Evolutionary conservation across 371 early-diverging fungal genomes (phyloP).

Genomic region (Blastocladiella emersonii): DNA sequence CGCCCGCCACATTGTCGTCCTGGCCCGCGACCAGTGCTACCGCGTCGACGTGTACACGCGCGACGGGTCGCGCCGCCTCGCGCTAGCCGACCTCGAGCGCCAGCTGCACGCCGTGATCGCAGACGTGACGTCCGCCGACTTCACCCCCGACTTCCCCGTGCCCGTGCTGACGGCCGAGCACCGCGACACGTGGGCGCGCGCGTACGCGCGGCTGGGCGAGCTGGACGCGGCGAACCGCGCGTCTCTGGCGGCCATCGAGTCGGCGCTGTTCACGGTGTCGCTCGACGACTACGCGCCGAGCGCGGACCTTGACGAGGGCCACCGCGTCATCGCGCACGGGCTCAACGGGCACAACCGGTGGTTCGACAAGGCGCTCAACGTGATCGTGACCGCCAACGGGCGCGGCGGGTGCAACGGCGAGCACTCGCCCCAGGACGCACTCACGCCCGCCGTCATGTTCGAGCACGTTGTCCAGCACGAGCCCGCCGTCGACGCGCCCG

Average conservation of each 20-base stretch:
- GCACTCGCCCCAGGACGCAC: constrained; percentile 70
- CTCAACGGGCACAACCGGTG: constrained; percentile 68
- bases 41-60: constrained; percentile 41
- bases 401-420: constrained; percentile 57
- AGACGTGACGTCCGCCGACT: not conserved
- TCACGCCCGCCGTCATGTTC: constrained; percentile 47
- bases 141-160: constrained; percentile 35
- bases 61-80: constrained; percentile 25
- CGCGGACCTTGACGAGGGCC: constrained; percentile 8
- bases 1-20: constrained; percentile 52
- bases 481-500: constrained; percentile 15
- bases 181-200: constrained; percentile 66
- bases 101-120: constrained; percentile 16
- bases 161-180: constrained; percentile 69
- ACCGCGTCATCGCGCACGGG: constrained; percentile 35
- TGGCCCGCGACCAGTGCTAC: constrained; percentile 65
- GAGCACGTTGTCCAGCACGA: constrained; percentile 35
- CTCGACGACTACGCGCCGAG: constrained; percentile 46
- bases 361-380: constrained; percentile 68
- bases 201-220: constrained; percentile 40
- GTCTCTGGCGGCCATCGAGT: constrained; percentile 36
- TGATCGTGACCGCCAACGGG: constrained; percentile 55
- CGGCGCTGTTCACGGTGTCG: constrained; percentile 55
- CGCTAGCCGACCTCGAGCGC: constrained; percentile 53
- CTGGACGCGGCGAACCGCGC: constrained; percentile 35